Evolutionary conservation across 176 grass and related monocot genomes (phyloP), one percentile per base, ranked within the genome.

Genomic region (Oryza nivara): DNA sequence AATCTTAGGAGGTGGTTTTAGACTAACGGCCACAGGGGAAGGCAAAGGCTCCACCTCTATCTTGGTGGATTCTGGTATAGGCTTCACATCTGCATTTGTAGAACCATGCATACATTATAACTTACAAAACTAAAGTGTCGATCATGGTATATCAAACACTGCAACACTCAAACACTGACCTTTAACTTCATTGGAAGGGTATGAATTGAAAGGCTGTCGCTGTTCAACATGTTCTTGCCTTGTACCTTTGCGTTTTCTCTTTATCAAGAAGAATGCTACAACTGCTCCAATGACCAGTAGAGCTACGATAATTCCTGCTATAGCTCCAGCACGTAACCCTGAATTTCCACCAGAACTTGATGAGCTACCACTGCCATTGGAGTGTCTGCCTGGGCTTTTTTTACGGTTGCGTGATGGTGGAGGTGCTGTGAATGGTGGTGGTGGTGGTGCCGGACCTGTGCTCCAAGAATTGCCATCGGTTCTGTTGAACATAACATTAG

Each of bases 381-480:
- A 92, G 20, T 20, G 74, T 40, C 76, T 84, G 19, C 87, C 87
- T 74, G 92, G 95, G 68, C 86, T 95, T 75, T 87, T 93, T 75
- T 60, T 75, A 72, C 66, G 88, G 49, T 86, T 73, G 56, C 4
- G 78, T 13, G 92, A 88, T 15, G 54, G 92, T 68, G 94, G 94
- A 46, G 91, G 92, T 75, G 92, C 81, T 9, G 84, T 93, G 84
- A 88, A 95, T 19, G 95, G 95, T 77, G 95, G 95, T 23, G 95
- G 91, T 51, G 95, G 92, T 17, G 95, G 95, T 88, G 91, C 92
- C 26, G 89, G 87, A 12, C 89, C 86, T 10, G 95, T 90, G 87
- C 84, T 98, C 95, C 95, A 98, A 35, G 92, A 92, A 81, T 98
- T 98, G 51, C 92, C 91, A 85, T 92, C 89, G 13, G 92, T 98